Conservation (phyloP, 208 protist genomes). For the Borovskyia barvae region DNA sequence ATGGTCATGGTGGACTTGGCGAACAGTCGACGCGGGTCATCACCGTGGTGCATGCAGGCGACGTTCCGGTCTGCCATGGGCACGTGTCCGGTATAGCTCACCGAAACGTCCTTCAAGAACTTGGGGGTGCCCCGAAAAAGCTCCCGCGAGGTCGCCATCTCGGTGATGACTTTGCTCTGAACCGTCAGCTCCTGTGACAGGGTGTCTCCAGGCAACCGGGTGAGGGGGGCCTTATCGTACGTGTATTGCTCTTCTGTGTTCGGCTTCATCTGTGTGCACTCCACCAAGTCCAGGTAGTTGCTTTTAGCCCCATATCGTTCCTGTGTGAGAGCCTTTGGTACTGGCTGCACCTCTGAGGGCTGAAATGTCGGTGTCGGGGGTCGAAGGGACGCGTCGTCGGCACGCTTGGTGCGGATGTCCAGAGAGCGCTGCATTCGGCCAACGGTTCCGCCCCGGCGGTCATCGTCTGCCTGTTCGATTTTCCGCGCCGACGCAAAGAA, state of each 20-base stretch:
- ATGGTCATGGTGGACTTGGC: constrained; percentile 91
- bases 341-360: constrained; percentile 6
- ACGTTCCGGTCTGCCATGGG: constrained; percentile 47
- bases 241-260: constrained; percentile 60
- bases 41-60: constrained; percentile 36
- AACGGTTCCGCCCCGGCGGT: constrained; percentile 54
- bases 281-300: constrained; percentile 82
- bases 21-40: constrained; percentile 59
- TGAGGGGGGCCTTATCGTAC: constrained; percentile 41
- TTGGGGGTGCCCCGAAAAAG: constrained; percentile 77
- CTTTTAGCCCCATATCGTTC: constrained; percentile 35
- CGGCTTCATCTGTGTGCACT: constrained; percentile 67
- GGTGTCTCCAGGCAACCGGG: constrained; percentile 34
- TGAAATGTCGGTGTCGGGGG: constrained; percentile 34
- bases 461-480: constrained; percentile 70
- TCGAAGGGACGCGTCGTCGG: constrained; percentile 41
- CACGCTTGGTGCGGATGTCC: constrained; percentile 74
- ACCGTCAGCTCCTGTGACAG: constrained; percentile 45
- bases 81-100: constrained; percentile 66
- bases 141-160: constrained; percentile 61
- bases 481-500: constrained; percentile 76
- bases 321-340: constrained; percentile 29
- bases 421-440: constrained; percentile 72
- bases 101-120: constrained; percentile 40
- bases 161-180: constrained; percentile 73